A percentile compares a stretch with the other conserved stretches of the same genome.
Evolutionary conservation across 192 early-diverging fungal genomes (phyloP).

Genomic region (Diversispora epigaea): DNA sequence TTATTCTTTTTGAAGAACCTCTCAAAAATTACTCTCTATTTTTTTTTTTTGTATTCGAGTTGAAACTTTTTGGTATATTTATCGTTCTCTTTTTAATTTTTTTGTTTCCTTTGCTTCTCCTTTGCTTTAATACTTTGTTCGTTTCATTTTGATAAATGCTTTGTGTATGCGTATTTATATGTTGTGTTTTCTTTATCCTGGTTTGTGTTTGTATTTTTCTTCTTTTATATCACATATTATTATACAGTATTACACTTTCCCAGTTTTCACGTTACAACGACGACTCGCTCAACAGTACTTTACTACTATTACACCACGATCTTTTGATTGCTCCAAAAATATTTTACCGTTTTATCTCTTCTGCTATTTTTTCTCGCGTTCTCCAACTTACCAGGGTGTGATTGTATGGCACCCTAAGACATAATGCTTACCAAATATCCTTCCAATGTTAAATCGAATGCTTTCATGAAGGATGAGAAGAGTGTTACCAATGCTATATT

Average conservation of each 20-base stretch:
- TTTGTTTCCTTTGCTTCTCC: too few species aligned
- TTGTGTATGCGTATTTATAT: neutral
- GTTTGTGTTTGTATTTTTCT: neutral
- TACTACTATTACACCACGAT: neutral
- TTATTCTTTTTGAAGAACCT: too few species aligned
- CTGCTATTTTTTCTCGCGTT: neutral
- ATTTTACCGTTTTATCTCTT: neutral
- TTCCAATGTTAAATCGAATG: neutral
- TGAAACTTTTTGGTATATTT: too few species aligned
- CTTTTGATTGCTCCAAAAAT: neutral
- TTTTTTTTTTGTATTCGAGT: too few species aligned
- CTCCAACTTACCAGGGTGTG: neutral
- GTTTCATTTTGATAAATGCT: too few species aligned
- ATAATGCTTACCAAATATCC: conserved; percentile 23
- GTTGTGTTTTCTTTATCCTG: neutral
- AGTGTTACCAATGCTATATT: neutral
- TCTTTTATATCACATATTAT: neutral
- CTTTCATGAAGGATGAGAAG: conserved; percentile 10
- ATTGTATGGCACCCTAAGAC: conserved; percentile 21
- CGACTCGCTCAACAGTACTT: neutral
- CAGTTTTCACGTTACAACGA: neutral
- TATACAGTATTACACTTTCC: neutral
- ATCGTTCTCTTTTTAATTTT: too few species aligned
- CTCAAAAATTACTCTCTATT: too few species aligned
- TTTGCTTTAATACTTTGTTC: too few species aligned